A percentile compares a stretch with the other conserved stretches of the same genome.
Conservation (phyloP, 179 eudicot species). For the Silene coronaria region DNA sequence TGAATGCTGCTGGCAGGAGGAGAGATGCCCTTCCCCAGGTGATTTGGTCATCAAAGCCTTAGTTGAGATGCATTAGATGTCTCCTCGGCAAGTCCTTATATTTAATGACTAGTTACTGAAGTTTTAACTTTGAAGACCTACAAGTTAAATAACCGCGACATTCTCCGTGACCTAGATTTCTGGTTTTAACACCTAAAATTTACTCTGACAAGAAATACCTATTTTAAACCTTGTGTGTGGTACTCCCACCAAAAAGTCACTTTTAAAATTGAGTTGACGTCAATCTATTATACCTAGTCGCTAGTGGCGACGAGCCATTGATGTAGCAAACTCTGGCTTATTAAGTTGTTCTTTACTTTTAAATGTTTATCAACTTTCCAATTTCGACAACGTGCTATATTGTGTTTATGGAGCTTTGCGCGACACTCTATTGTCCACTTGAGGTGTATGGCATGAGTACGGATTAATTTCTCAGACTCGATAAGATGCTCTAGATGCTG, state of each 20-base stretch:
- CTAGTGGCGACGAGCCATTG: background rate
- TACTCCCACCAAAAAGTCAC: background rate
- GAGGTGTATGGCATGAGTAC: background rate
- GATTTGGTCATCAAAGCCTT: slow-evolving; percentile 19
- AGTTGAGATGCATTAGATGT: background rate
- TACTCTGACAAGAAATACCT: background rate
- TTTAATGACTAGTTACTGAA: background rate
- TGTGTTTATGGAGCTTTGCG: background rate
- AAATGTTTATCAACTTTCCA: background rate
- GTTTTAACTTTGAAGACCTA: background rate
- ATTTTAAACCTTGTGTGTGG: background rate
- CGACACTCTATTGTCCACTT: background rate
- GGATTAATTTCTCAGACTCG: background rate
- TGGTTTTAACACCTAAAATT: background rate
- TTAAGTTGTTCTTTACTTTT: no score
- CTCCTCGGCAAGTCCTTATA: background rate
- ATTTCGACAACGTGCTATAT: background rate
- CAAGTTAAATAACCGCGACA: background rate
- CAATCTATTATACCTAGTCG: background rate
- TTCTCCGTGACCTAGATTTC: background rate
- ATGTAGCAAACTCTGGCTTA: background rate
- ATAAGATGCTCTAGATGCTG: slow-evolving; percentile 1
- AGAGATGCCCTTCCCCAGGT: slow-evolving; percentile 97
- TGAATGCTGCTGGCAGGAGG: slow-evolving; percentile 96
- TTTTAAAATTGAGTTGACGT: background rate